These are phyloP conservation scores for Physcomitrellopsis africana DNA, from an alignment of 225 moss, liverwort and hornwort species.

Conservation along the genomic window DNA sequence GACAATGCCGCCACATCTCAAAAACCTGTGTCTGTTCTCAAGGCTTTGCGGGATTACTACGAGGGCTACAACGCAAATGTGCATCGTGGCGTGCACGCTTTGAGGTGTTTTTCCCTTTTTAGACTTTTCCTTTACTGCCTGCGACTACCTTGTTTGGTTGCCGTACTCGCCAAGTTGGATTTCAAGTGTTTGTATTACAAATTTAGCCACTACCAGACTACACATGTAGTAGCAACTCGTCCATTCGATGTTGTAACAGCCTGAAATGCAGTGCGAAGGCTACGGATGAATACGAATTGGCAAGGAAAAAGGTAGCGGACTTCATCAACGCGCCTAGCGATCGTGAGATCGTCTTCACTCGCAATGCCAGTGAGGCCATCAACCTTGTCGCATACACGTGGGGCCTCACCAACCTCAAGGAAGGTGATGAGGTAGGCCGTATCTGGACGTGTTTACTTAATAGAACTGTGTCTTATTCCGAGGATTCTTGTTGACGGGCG, in stretches of 20 bases:
- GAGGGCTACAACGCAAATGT: slow-evolving; percentile 74
- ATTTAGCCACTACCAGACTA: not conserved
- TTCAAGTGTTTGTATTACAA: slow-evolving; percentile 29
- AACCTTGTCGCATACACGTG: slow-evolving; percentile 71
- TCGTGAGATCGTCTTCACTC: slow-evolving; percentile 66
- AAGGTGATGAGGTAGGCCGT: slow-evolving; percentile 64
- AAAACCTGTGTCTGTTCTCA: slow-evolving; percentile 34
- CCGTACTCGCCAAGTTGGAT: not conserved
- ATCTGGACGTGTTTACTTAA: not conserved
- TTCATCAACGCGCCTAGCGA: slow-evolving; percentile 70
- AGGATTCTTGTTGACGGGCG: too few species aligned
- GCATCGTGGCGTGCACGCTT: slow-evolving; percentile 48
- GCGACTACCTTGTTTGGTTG: not conserved
- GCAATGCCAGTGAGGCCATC: slow-evolving; percentile 73
- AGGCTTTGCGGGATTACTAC: slow-evolving; percentile 58
- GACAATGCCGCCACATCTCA: slow-evolving; percentile 68
- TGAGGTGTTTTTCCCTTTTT: slow-evolving; percentile 44
- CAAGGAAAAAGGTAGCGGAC: slow-evolving; percentile 62
- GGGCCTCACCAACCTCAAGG: slow-evolving; percentile 54
- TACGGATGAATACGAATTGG: slow-evolving; percentile 68
- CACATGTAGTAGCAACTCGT: not conserved
- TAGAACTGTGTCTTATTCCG: too few species aligned
- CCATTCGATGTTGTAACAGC: not conserved
- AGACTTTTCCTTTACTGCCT: not conserved
- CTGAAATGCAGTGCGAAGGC: slow-evolving; percentile 61